Evolutionary conservation across 2,329 filamentous ascomycete species (phyloP).

Genomic region (Fusarium nisikadoi): DNA sequence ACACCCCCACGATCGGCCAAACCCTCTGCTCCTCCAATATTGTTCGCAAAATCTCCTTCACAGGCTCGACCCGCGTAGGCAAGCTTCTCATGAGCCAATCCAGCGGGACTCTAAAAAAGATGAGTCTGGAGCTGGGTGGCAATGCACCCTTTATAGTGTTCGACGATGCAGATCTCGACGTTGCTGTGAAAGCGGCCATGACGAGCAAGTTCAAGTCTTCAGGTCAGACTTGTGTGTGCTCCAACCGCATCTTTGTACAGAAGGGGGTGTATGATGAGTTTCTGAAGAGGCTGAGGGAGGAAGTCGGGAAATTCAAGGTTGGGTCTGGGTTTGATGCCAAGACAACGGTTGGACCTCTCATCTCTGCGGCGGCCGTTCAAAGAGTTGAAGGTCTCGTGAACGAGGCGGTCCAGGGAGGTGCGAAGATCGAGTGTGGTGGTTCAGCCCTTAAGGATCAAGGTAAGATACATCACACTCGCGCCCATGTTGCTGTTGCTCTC

Average conservation of each 20-base stretch:
- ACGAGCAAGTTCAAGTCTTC: conserved; percentile 87
- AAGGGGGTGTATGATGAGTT: conserved; percentile 78
- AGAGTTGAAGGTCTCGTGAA: background rate
- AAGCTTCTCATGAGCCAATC: conserved; percentile 76
- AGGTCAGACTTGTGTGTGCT: conserved; percentile 90
- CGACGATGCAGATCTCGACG: conserved; percentile 71
- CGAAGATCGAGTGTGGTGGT: background rate
- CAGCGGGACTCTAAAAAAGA: conserved; percentile 71
- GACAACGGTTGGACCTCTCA: conserved; percentile 74
- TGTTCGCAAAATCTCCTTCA: conserved; percentile 80
- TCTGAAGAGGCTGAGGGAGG: conserved; percentile 66
- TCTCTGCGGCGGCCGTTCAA: background rate
- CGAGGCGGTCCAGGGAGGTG: background rate
- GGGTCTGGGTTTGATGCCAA: conserved; percentile 70
- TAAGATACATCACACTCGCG: background rate
- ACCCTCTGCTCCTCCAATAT: conserved; percentile 70
- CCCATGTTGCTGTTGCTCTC: background rate
- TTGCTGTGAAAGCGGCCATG: conserved; percentile 64
- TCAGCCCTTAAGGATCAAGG: background rate
- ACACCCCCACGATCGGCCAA: conserved; percentile 73
- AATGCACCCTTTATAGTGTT: conserved; percentile 73
- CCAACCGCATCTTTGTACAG: conserved; percentile 81
- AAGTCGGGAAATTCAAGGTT: conserved; percentile 55
- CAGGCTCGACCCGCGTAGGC: conserved; percentile 64
- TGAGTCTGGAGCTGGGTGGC: conserved; percentile 74